These are phyloP conservation scores for Paecilomyces sp. DNA, from an alignment of 2,329 filamentous ascomycete species.

Conservation along the genomic window DNA sequence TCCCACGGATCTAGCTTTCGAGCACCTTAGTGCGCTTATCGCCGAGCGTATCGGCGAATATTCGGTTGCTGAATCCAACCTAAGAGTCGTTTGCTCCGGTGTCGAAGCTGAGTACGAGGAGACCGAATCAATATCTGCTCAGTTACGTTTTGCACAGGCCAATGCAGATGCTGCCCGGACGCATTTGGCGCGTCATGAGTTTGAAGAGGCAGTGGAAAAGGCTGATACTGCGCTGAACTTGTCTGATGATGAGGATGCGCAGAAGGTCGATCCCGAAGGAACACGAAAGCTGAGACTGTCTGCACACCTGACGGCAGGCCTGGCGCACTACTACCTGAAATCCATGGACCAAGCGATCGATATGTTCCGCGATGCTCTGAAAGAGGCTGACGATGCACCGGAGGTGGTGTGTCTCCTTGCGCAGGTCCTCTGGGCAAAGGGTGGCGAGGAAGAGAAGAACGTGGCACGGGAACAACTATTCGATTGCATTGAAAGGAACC, in stretches of 20 bases:
- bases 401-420: constrained; percentile 83
- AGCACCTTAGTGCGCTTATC: constrained; percentile 73
- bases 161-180: constrained; percentile 84
- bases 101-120: constrained; percentile 79
- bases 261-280: constrained; percentile 54
- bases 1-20: constrained; percentile 63
- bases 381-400: constrained; percentile 67
- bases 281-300: constrained; percentile 69
- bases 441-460: constrained; percentile 63
- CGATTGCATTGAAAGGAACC: constrained; percentile 64
- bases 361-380: constrained; percentile 73
- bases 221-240: constrained; percentile 75
- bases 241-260: constrained; percentile 62
- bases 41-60: constrained; percentile 72
- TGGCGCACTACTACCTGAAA: constrained; percentile 68
- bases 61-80: constrained; percentile 52
- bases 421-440: constrained; percentile 89
- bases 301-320: constrained; percentile 74
- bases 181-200: constrained; percentile 62
- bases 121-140: constrained; percentile 66
- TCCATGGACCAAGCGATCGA: constrained; percentile 63
- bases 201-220: constrained; percentile 65
- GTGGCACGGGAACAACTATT: constrained; percentile 76
- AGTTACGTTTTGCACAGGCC: constrained; percentile 71
- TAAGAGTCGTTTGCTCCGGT: constrained; percentile 60